Evolutionary conservation across 2,329 filamentous ascomycete genomes (phyloP), one percentile per base, ranked within the genome.

Genomic region (Paecilomyces niveus): DNA sequence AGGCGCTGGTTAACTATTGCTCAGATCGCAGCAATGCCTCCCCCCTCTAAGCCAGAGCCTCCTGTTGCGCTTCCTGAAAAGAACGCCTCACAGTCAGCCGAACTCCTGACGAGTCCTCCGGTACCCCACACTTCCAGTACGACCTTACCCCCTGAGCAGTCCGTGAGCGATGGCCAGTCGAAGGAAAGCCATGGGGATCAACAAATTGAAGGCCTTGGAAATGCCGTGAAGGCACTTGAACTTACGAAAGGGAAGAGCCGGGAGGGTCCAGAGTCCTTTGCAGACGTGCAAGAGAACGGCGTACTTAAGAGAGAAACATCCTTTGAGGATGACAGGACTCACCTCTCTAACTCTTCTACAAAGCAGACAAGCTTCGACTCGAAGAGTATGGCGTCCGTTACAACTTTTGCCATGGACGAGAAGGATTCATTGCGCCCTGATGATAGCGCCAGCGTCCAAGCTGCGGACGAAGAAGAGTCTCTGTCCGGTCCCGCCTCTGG

Each of bases 391-490:
- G 91, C 91, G 3, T 97, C 93, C 26, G 91, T 90, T 15, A 96
- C 91, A 3, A 97, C 93, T 0, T 97, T 96, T 76, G 92, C 90
- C n/a, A 80, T 97, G 70, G 93, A 97, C 68, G 93, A 97, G 74
- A 97, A 97, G 72, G 93, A 97, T 72, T 97, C 92, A 5, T 81
- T 97, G 57, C 88, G 92, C 11, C 93, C 93, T 8, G 93, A 97
- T 74, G 93, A 97, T 70, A 97, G 93, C 73, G 93, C 93, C 33
- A 97, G 92, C 71, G 89, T 96, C 15, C 91, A 95, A 73, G 89
- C 89, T 6, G 87, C 88, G 11, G 92, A 97, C 64, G 93, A 97
- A 66, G 93, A 97, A 67, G 92, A 97, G 70, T 80, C 86, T 31
- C 87, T 90, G 62, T 94, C 90, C 0, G 82, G 90, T 51, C 84